phyloP scores from a whole-genome alignment of 768 basidiomycete genomes.

The Dioszegia crocea region DNA sequence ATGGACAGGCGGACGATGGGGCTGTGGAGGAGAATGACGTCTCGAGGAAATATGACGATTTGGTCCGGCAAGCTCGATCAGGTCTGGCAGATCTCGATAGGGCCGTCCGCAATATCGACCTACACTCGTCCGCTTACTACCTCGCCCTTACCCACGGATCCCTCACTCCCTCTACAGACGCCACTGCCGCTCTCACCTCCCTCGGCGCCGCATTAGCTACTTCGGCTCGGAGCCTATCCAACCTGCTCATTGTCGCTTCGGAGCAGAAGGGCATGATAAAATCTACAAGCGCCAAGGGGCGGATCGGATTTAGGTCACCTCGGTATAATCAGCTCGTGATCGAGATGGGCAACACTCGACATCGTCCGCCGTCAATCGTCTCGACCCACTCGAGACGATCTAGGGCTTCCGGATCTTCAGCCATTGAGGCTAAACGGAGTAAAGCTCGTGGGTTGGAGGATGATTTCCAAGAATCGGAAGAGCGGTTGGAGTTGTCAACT shows the following conservation, averaged over 20 bases:
- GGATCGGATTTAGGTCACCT: slow-evolving; percentile 28
- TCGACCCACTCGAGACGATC: slow-evolving; percentile 4
- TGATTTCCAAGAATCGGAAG: slow-evolving; percentile 34
- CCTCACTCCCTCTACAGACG: background rate
- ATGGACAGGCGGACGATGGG: slow-evolving; percentile 22
- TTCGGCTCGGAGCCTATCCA: slow-evolving; percentile 15
- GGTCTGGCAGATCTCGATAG: slow-evolving; percentile 30
- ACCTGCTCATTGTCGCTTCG: slow-evolving; percentile 23
- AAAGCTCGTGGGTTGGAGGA: slow-evolving; percentile 40
- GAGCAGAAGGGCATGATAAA: slow-evolving; percentile 27
- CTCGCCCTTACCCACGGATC: background rate
- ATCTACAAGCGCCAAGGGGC: slow-evolving; percentile 17
- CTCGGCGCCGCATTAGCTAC: slow-evolving; percentile 10
- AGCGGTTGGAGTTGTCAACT: slow-evolving; percentile 11
- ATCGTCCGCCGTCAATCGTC: background rate
- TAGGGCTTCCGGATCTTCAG: slow-evolving; percentile 13
- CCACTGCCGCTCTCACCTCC: background rate
- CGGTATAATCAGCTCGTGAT: background rate
- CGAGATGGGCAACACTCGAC: background rate
- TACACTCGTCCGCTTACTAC: background rate
- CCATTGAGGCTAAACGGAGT: slow-evolving; percentile 11
- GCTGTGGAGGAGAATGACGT: slow-evolving; percentile 16
- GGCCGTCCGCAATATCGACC: slow-evolving; percentile 1
- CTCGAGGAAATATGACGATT: slow-evolving; percentile 21
- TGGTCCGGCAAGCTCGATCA: slow-evolving; percentile 33